phyloP scores from a whole-genome alignment of 2,329 filamentous ascomycete genomes.

The Fusarium setosum region DNA sequence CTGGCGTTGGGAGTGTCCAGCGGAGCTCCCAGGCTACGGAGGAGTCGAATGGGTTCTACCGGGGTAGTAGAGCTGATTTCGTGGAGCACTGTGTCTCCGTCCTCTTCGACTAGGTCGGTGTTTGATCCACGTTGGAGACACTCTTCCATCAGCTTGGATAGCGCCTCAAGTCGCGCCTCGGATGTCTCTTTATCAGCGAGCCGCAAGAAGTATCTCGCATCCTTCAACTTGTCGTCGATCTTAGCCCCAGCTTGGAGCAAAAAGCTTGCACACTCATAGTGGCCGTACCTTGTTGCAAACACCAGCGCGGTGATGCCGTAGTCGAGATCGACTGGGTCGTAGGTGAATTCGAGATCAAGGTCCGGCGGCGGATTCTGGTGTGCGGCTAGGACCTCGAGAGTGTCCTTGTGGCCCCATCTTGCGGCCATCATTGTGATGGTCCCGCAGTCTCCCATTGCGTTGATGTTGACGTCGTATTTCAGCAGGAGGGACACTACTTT shows the following conservation, averaged over 20 bases:
- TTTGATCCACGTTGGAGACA: not conserved
- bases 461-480: not conserved
- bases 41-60: not conserved
- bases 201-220: not conserved
- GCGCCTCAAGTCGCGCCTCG: not conserved
- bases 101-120: not conserved
- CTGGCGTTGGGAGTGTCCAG: not conserved
- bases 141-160: not conserved
- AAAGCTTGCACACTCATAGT: not conserved
- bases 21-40: not conserved
- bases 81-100: not conserved
- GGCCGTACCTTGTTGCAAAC: not conserved
- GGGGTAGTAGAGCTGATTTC: not conserved
- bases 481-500: not conserved
- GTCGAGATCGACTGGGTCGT: not conserved
- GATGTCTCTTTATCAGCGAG: not conserved
- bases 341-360: not conserved
- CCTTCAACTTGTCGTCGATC: not conserved
- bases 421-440: not conserved
- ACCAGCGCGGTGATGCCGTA: not conserved
- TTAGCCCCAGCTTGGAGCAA: not conserved
- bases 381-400: not conserved
- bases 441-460: not conserved
- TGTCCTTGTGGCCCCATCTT: not conserved
- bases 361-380: not conserved